phyloP scores from a whole-genome alignment of 2,329 filamentous ascomycete genomes.

The Ophiostoma triangulosporum region DNA sequence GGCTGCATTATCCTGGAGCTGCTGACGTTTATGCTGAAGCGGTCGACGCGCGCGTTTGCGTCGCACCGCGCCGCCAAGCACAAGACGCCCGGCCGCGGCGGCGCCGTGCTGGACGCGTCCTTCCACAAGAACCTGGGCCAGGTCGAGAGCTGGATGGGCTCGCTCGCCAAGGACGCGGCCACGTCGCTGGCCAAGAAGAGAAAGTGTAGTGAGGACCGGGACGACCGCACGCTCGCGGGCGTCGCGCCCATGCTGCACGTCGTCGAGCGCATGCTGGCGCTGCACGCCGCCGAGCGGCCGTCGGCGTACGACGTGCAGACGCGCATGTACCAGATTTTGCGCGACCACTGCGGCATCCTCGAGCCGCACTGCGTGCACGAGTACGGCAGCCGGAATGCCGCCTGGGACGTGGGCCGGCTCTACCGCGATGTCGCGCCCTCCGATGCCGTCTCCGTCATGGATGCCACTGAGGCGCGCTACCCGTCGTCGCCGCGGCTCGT shows the following conservation, averaged over 20 bases:
- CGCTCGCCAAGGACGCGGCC: conserved; percentile 44
- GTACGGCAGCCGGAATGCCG: conserved; percentile 21
- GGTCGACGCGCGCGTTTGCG: conserved; percentile 50
- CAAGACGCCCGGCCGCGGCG: conserved; percentile 42
- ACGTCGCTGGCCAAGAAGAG: conserved; percentile 10
- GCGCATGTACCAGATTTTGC: conserved; percentile 38
- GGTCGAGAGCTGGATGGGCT: conserved; percentile 53
- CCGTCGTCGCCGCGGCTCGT: not conserved
- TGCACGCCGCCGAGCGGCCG: conserved; percentile 38
- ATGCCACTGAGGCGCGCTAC: no score
- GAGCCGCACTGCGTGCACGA: conserved; percentile 43
- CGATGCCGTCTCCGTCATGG: not conserved
- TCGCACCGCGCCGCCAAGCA: conserved; percentile 53
- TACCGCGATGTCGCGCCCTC: no score
- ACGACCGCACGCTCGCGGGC: conserved; percentile 30
- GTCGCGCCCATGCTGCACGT: conserved; percentile 39
- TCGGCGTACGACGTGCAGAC: conserved; percentile 38
- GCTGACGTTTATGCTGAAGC: conserved; percentile 54
- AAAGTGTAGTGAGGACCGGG: conserved; percentile 22
- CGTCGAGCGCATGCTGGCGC: conserved; percentile 40
- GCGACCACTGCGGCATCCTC: conserved; percentile 30
- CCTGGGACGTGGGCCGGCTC: conserved; percentile 1
- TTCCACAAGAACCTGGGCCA: conserved; percentile 60
- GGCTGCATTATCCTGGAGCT: conserved; percentile 62
- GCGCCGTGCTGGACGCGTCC: conserved; percentile 52